Conservation (phyloP, 139 green algal genomes). For the Closterium sp. region DNA sequence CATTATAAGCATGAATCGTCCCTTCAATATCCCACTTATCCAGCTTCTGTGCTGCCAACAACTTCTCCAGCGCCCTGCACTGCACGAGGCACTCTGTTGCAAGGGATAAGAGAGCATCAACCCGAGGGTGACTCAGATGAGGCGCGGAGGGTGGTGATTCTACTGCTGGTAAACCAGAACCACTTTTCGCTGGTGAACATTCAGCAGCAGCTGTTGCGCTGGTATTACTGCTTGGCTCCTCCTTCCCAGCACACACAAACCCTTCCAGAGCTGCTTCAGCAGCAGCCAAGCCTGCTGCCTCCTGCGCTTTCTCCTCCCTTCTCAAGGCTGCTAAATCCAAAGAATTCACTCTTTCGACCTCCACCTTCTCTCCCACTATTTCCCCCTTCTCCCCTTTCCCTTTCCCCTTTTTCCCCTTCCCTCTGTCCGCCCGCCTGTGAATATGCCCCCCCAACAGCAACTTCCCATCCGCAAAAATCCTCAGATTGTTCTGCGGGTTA, state of each 20-base stretch:
- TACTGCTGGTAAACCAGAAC: too few relatives aligned
- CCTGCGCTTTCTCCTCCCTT: neutral
- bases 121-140: slow-evolving; percentile 8
- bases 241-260: neutral
- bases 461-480: slow-evolving; percentile 66
- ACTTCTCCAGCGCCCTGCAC: slow-evolving; percentile 47
- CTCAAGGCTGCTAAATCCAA: neutral
- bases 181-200: too few relatives aligned
- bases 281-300: neutral
- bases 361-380: neutral
- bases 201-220: neutral
- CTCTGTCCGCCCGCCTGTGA: neutral
- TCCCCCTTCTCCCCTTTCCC: neutral
- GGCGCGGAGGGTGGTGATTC: neutral
- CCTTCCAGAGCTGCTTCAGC: neutral
- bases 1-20: slow-evolving; percentile 49
- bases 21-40: slow-evolving; percentile 66
- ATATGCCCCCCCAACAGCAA: neutral
- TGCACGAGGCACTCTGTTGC: slow-evolving; percentile 37
- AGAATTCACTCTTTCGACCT: neutral
- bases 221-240: neutral
- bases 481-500: slow-evolving; percentile 75
- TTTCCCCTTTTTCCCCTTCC: neutral
- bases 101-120: slow-evolving; percentile 11
- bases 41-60: slow-evolving; percentile 62